Evolutionary conservation across 1,284 basidiomycete genomes (phyloP).

Genomic region (Phlebopus sp.): DNA sequence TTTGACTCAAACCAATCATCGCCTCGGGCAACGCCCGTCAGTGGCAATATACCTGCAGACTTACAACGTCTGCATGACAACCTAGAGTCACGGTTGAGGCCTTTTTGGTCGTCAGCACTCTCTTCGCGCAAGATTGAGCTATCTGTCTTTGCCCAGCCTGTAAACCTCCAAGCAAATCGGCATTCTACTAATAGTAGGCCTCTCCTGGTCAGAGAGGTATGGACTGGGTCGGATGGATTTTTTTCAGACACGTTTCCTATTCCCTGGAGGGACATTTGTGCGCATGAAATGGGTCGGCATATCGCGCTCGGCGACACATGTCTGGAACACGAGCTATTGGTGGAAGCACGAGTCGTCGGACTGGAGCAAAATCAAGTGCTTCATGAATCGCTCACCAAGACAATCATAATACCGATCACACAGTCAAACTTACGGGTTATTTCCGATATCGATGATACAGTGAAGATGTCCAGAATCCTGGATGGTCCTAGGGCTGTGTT

Average conservation of each 20-base stretch:
- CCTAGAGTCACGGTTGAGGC: slow-evolving; percentile 68
- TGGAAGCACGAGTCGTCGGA: slow-evolving; percentile 49
- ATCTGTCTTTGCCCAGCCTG: slow-evolving; percentile 47
- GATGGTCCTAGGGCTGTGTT: slow-evolving; percentile 75
- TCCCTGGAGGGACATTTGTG: slow-evolving; percentile 65
- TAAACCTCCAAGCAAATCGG: slow-evolving; percentile 16
- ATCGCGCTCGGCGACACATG: slow-evolving; percentile 54
- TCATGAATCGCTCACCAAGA: slow-evolving; percentile 22
- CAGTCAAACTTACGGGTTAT: slow-evolving; percentile 65
- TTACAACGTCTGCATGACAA: slow-evolving; percentile 65
- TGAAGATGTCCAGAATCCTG: slow-evolving; percentile 77
- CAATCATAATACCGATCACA: slow-evolving; percentile 23
- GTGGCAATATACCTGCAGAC: slow-evolving; percentile 28
- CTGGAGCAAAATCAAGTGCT: slow-evolving; percentile 33
- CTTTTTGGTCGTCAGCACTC: slow-evolving; percentile 75
- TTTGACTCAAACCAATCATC: slow-evolving; percentile 14
- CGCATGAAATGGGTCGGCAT: slow-evolving; percentile 54
- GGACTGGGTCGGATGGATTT: slow-evolving; percentile 65
- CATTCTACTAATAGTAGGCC: slow-evolving; percentile 38
- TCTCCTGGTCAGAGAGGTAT: slow-evolving; percentile 46
- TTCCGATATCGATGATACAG: slow-evolving; percentile 94
- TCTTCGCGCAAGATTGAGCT: slow-evolving; percentile 58
- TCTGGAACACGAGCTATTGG: slow-evolving; percentile 54
- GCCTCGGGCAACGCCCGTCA: slow-evolving; percentile 13
- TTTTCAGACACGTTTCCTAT: slow-evolving; percentile 65